These are phyloP conservation scores for Durio zibethinus DNA, from an alignment of 345 rosid genomes.

Conservation along the genomic window DNA sequence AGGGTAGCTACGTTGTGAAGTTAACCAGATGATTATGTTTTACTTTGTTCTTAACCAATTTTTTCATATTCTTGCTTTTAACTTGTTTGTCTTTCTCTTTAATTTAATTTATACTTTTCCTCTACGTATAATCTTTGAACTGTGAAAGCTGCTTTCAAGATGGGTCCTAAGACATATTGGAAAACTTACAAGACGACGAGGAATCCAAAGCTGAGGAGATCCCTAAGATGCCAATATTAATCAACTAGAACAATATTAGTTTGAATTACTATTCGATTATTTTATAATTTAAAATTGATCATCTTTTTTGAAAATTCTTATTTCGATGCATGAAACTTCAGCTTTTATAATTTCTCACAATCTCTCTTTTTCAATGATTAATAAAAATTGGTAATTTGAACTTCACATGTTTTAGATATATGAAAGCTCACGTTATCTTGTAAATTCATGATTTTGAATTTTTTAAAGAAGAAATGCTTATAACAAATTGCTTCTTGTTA, in stretches of 20 bases:
- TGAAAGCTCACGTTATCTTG: no score
- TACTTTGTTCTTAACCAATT: not conserved
- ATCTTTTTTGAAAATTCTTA: no score
- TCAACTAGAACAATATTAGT: not conserved
- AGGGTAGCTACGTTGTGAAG: not conserved
- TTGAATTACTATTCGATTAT: not conserved
- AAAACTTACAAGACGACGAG: not conserved
- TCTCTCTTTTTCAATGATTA: no score
- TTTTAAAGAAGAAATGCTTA: not conserved
- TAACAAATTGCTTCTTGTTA: not conserved
- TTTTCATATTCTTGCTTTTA: not conserved
- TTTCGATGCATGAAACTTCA: not conserved
- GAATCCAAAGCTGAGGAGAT: not conserved
- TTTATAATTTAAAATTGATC: no score
- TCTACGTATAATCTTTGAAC: not conserved
- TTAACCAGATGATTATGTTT: not conserved
- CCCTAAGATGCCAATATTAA: not conserved
- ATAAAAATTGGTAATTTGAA: no score
- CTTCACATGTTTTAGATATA: not conserved
- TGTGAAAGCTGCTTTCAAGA: constrained; percentile 1
- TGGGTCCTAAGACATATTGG: not conserved
- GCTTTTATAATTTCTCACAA: not conserved
- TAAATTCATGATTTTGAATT: no score
- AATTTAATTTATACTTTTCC: not conserved
- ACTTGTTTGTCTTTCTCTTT: not conserved